Evolutionary conservation across 2,329 filamentous ascomycete genomes (phyloP), one percentile per base, ranked within the genome.

Genomic region (Dryadomyces sulphureus): DNA sequence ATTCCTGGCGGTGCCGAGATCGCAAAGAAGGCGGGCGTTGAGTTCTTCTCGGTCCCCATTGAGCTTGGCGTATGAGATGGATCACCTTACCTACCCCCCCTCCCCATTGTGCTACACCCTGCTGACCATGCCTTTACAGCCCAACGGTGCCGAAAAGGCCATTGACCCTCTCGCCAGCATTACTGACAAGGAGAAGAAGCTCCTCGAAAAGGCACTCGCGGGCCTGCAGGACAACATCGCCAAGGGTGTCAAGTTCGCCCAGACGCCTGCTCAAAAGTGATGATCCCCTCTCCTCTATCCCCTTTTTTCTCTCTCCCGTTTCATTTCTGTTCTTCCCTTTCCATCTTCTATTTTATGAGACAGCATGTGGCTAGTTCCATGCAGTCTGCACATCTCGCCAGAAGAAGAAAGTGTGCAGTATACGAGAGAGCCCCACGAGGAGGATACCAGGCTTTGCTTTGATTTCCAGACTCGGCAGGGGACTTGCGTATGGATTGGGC

Each of bases 11-110:
- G 92, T 60, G 84, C 90, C 45, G 86, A 77, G 54, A 82, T 98
- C 57, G 75, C 75, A 52, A 87, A 94, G 74, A 77, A 81, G 60
- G 87, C 82, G 51, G 89, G 88, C 55, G 66, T 76, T 53, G 89
- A 98, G 47, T 98, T 85, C 75, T 98, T 98, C 78, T 94, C 92
- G 49, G 87, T 93, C 46, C 90, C 89, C 50, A 78, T 96, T 55
- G 86, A 94, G 70, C 87, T 98, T 56, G 92, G 92, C 60, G 88
- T 93, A 83, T 70, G 85, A 74, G 47, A 19, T 32, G 43, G n/a
- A 12, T 17, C 39, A 8, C 21, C 14, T 42, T 14, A 16, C n/a
- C 27, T n/a, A 21, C 11, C 32, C 17, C 27, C 17, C 21, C 16
- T 11, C 21, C 20, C 25, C 20, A 19, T 39, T 25, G 9, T 20